These are phyloP conservation scores for Sarcomyxa edulis DNA, from an alignment of 768 basidiomycete genomes.

Conservation along the genomic window DNA sequence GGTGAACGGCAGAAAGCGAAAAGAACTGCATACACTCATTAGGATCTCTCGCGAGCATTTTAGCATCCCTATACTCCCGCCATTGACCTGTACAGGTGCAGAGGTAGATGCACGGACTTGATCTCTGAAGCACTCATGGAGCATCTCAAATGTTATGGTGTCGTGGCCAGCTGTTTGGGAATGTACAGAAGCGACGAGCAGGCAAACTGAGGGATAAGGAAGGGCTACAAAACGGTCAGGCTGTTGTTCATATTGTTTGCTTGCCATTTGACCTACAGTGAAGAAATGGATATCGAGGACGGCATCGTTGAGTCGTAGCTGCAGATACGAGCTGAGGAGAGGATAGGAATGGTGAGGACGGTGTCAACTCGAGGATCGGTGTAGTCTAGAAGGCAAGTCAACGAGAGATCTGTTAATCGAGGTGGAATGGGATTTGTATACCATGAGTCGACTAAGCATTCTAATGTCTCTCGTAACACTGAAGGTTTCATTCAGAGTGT, in stretches of 20 bases:
- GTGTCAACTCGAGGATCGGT: conserved; percentile 39
- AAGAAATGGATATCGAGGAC: conserved; percentile 46
- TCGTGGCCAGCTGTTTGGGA: conserved; percentile 71
- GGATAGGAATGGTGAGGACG: conserved; percentile 50
- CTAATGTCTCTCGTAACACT: conserved; percentile 56
- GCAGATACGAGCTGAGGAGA: conserved; percentile 36
- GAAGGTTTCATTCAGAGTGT: conserved; percentile 53
- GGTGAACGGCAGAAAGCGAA: not conserved
- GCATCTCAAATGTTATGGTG: conserved; percentile 87
- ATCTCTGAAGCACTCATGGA: conserved; percentile 72
- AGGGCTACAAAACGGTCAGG: conserved; percentile 51
- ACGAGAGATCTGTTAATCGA: not conserved
- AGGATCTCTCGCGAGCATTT: conserved; percentile 60
- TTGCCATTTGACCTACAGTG: conserved; percentile 54
- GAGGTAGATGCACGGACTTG: conserved; percentile 68
- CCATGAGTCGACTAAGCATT: conserved; percentile 55
- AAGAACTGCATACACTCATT: conserved; percentile 47
- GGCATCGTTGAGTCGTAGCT: conserved; percentile 48
- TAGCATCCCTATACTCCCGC: conserved; percentile 73
- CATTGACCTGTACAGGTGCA: conserved; percentile 71
- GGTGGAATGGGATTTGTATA: conserved; percentile 25
- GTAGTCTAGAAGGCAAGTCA: conserved; percentile 30
- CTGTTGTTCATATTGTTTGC: no score
- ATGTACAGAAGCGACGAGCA: conserved; percentile 84
- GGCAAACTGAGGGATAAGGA: conserved; percentile 73